Conservation (phyloP, 2,329 filamentous ascomycete genomes). For the Phialophora expanda region DNA sequence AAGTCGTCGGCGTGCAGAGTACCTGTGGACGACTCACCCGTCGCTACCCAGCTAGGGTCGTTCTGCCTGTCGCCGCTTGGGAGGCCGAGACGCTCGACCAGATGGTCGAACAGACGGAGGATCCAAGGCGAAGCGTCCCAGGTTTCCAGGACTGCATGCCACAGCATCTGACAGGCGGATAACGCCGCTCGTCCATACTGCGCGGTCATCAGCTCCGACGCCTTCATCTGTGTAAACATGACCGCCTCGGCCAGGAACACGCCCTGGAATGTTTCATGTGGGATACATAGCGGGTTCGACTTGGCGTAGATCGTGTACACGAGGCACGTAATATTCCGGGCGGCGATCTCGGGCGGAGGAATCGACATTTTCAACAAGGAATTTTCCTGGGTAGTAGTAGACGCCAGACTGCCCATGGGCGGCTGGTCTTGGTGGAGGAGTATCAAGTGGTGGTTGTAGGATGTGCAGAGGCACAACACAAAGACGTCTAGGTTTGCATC, state of each 20-base stretch:
- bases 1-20: no score
- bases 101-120: slow-evolving; percentile 2
- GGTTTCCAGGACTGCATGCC: background rate
- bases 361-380: background rate
- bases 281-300: background rate
- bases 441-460: slow-evolving; percentile 11
- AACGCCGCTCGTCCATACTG: slow-evolving; percentile 1
- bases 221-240: background rate
- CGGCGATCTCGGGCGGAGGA: slow-evolving; percentile 4
- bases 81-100: no score
- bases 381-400: no score
- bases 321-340: background rate
- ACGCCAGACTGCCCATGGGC: background rate
- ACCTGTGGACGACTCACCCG: no score
- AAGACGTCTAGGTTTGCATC: background rate
- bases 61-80: no score
- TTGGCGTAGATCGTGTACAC: background rate
- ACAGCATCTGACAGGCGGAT: slow-evolving; percentile 1
- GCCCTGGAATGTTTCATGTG: slow-evolving; percentile 5
- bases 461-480: slow-evolving; percentile 3
- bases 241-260: slow-evolving; percentile 3
- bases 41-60: no score
- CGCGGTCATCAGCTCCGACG: background rate
- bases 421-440: slow-evolving; percentile 6
- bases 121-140: slow-evolving; percentile 7